Percentiles rank a stretch among this genome's conserved stretches.
These are phyloP conservation scores for Ceratonia siliqua DNA, from an alignment of 306 rosid genomes.

Conservation along the genomic window DNA sequence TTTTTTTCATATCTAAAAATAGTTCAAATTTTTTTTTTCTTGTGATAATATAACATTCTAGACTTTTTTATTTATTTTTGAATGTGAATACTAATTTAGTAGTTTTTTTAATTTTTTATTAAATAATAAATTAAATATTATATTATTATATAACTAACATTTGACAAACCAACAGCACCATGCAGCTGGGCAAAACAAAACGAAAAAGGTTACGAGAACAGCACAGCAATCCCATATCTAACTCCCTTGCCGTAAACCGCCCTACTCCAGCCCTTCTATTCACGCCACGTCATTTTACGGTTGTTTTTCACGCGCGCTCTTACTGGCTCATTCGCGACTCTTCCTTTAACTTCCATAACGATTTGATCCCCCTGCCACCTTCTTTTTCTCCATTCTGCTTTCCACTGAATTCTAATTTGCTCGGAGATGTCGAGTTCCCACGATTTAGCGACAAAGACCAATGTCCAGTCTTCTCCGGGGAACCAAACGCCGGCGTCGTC, in stretches of 20 bases:
- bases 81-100: too few species aligned
- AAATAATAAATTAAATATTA: too few species aligned
- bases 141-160: too few species aligned
- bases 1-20: too few species aligned
- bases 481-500: constrained; percentile 18
- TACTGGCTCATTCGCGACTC: neutral
- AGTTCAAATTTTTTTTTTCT: too few species aligned
- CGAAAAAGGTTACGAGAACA: too few species aligned
- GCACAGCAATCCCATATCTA: neutral
- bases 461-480: constrained; percentile 35
- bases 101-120: too few species aligned
- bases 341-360: constrained; percentile 41
- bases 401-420: neutral
- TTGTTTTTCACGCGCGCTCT: neutral
- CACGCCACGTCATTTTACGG: constrained; percentile 31
- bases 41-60: too few species aligned
- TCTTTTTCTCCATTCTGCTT: neutral
- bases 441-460: constrained; percentile 33
- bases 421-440: constrained; percentile 39
- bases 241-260: neutral
- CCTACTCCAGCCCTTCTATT: neutral
- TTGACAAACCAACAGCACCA: too few species aligned
- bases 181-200: too few species aligned
- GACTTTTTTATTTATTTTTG: too few species aligned
- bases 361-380: constrained; percentile 21